Evolutionary conservation across 768 basidiomycete genomes (phyloP), one percentile per base, ranked within the genome.

Genomic region (Gymnopilus junonius): DNA sequence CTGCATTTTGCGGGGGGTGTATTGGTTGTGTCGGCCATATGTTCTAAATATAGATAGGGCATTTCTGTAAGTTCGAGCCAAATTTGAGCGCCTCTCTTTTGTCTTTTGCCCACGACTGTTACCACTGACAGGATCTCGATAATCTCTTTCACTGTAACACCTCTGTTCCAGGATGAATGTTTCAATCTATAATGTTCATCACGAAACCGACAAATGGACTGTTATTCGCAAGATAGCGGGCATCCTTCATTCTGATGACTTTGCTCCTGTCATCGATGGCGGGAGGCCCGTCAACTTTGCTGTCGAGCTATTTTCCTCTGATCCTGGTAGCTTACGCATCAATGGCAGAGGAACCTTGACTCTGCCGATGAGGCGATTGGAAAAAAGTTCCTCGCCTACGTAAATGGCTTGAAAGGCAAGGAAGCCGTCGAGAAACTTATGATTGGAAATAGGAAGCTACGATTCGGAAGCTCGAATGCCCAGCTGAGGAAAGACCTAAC

Each of bases 171-270:
- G n/a, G 39, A 81, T 84, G 80, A 73, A 82, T 56, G 62, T 85
- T 8, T 63, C 60, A 20, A 74, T 85, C 39, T 64, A 59, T 7
- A 72, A 71, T 53, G 66, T 84, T 20, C 80, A 80, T 32, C 63
- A 68, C 62, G 76, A 79, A 15, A 82, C 80, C 2, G 83, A 80
- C 58, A 68, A 81, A 45, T 90, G 83, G 79, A 82, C 84, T 34
- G 79, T 92, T 17, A 88, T 83, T 21, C 81, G 85, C 37, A 78
- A 74, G 5, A 79, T 94, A 50, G 85, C 85, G 1, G 58, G 66
- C 5, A 77, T 88, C 35, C 74, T 94, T 0, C 92, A 93, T 65
- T 80, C 82, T 3, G 77, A 82, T n/a, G 80, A 81, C 20, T 85
- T 88, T 67, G 75, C 75, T 42, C 74, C 78, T 6, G 68, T 76